Evolutionary conservation across 257 asterid species (phyloP).

Genomic region (Anisodus tanguticus): DNA sequence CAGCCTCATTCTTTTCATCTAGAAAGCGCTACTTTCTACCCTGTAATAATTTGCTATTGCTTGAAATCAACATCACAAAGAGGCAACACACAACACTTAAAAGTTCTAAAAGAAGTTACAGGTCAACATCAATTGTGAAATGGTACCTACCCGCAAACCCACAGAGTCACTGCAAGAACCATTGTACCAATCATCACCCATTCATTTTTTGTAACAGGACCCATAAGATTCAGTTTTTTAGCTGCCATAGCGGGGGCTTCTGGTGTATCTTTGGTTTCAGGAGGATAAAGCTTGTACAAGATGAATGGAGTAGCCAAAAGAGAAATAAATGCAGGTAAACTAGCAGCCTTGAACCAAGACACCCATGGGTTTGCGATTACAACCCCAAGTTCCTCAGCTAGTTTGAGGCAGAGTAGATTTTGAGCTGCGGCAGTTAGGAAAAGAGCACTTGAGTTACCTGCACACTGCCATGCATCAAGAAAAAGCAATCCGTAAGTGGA

Average conservation of each 20-base stretch:
- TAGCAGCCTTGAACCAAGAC: conserved; percentile 95
- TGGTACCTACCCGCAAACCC: conserved; percentile 83
- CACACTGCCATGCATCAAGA: conserved; percentile 67
- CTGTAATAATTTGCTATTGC: background rate
- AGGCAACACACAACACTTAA: background rate
- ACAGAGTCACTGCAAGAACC: conserved; percentile 95
- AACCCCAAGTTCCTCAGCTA: conserved; percentile 97
- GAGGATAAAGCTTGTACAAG: conserved; percentile 88
- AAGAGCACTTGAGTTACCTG: conserved; percentile 98
- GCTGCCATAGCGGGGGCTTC: conserved; percentile 97
- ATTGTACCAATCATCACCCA: conserved; percentile 92
- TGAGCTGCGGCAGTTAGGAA: conserved; percentile 99
- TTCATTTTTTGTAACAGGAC: conserved; percentile 82
- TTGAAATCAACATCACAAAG: conserved; percentile 16
- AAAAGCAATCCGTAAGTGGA: conserved; percentile 47
- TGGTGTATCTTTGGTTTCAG: conserved; percentile 93
- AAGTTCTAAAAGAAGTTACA: background rate
- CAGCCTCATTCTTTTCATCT: conserved; percentile 1
- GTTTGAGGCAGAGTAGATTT: conserved; percentile 90
- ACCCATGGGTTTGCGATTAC: conserved; percentile 84
- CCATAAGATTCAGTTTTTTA: conserved; percentile 75
- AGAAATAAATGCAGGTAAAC: conserved; percentile 80
- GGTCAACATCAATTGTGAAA: background rate
- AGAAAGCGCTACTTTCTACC: background rate
- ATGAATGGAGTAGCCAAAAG: conserved; percentile 82